phyloP scores from a whole-genome alignment of 2,329 filamentous ascomycete genomes.

The Blumeria hordei region DNA sequence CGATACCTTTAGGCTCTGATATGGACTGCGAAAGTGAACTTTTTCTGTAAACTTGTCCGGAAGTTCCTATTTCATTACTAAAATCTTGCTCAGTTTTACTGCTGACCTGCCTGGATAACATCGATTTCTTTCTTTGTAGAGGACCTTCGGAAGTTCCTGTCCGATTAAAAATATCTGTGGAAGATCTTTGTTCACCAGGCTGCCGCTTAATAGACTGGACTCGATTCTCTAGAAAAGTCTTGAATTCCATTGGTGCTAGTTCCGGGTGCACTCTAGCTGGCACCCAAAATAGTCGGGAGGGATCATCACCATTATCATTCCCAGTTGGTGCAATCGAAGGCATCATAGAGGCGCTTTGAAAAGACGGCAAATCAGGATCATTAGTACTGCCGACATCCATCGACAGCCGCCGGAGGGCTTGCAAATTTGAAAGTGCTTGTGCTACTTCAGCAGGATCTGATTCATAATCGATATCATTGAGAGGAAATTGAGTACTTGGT shows the following conservation, averaged over 20 bases:
- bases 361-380: constrained; percentile 54
- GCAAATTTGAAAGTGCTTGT: constrained; percentile 49
- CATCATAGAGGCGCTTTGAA: constrained; percentile 37
- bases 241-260: constrained; percentile 86
- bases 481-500: constrained; percentile 35
- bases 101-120: constrained; percentile 72
- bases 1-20: constrained; percentile 31
- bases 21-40: constrained; percentile 29
- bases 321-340: constrained; percentile 47
- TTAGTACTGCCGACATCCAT: constrained; percentile 43
- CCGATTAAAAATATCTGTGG: constrained; percentile 26
- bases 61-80: constrained; percentile 38
- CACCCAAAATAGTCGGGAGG: constrained; percentile 81
- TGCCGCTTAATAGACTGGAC: constrained; percentile 72
- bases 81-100: constrained; percentile 35
- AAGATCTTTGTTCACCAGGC: constrained; percentile 49
- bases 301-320: constrained; percentile 64
- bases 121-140: constrained; percentile 73
- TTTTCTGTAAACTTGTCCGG: constrained; percentile 54
- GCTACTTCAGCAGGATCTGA: constrained; percentile 46
- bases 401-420: constrained; percentile 51
- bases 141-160: constrained; percentile 27
- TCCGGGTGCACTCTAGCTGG: constrained; percentile 86
- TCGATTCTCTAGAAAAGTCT: constrained; percentile 81
- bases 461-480: constrained; percentile 52